Evolutionary conservation across 768 basidiomycete genomes (phyloP).

Genomic region (Amanita muscaria): DNA sequence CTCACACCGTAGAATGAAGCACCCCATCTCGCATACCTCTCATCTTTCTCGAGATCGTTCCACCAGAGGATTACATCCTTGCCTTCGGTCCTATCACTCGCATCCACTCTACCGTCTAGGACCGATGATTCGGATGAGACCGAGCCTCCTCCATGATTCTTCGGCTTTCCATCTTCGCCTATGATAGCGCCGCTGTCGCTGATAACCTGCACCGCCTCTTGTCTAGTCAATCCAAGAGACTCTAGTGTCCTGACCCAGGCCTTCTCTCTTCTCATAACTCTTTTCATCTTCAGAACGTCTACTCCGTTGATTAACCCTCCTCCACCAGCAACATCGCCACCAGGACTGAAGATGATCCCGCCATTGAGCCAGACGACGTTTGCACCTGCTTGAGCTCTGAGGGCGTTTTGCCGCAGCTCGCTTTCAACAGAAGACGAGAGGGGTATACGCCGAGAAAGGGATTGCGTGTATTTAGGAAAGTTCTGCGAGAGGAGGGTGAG

Average conservation of each 20-base stretch:
- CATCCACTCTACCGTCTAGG: slow-evolving; percentile 78
- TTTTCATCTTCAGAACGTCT: slow-evolving; percentile 62
- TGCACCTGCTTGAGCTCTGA: slow-evolving; percentile 41
- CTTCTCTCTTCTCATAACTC: slow-evolving; percentile 68
- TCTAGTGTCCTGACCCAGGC: slow-evolving; percentile 48
- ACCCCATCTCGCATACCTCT: slow-evolving; percentile 44
- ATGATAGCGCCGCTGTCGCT: slow-evolving; percentile 33
- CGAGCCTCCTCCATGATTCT: background rate
- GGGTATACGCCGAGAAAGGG: slow-evolving; percentile 61
- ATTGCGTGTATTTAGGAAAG: slow-evolving; percentile 79
- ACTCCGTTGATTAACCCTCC: slow-evolving; percentile 41
- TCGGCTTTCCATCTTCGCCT: slow-evolving; percentile 36
- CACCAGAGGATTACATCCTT: slow-evolving; percentile 72
- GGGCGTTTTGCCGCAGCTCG: slow-evolving; percentile 52
- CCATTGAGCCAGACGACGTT: slow-evolving; percentile 82
- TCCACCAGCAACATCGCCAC: slow-evolving; percentile 1
- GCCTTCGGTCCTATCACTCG: slow-evolving; percentile 78
- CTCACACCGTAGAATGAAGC: slow-evolving; percentile 43
- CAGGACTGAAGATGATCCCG: slow-evolving; percentile 29
- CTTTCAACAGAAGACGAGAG: slow-evolving; percentile 39
- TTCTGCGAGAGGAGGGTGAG: slow-evolving; percentile 72
- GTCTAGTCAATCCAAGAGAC: slow-evolving; percentile 49
- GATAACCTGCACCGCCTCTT: slow-evolving; percentile 65
- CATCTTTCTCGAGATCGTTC: slow-evolving; percentile 88
- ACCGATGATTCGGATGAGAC: slow-evolving; percentile 15